A percentile compares a stretch with the other conserved stretches of the same genome.
These are phyloP conservation scores for Puccinia polysora DNA, from an alignment of 1,284 basidiomycete species.

Conservation along the genomic window DNA sequence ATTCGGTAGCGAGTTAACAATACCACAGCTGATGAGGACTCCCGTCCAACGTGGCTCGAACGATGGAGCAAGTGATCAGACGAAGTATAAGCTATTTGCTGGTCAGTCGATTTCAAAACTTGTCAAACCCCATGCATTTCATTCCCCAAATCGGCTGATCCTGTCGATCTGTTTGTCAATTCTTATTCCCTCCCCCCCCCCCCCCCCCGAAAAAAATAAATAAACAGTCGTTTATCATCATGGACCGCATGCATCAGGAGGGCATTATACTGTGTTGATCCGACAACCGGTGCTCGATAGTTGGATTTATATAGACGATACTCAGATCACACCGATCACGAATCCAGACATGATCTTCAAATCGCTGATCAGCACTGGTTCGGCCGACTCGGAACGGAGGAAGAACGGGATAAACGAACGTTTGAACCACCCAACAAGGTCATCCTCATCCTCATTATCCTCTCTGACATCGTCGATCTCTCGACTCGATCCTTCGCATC, in stretches of 20 bases:
- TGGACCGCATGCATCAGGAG: constrained; percentile 79
- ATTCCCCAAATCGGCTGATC: not conserved
- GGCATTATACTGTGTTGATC: constrained; percentile 92
- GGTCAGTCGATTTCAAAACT: constrained; percentile 56
- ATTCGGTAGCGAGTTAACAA: constrained; percentile 72
- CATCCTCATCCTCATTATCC: too few species aligned
- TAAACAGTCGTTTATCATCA: constrained; percentile 82
- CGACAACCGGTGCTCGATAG: constrained; percentile 54
- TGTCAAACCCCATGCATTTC: not conserved
- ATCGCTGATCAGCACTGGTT: too few species aligned
- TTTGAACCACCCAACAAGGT: too few species aligned
- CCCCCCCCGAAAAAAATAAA: too few species aligned
- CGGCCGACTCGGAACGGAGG: too few species aligned
- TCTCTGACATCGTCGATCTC: too few species aligned
- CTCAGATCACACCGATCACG: constrained; percentile 52
- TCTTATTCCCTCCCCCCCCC: not conserved
- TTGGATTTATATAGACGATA: constrained; percentile 93
- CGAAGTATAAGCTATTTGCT: constrained; percentile 76
- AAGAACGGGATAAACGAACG: too few species aligned
- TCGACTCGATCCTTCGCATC: too few species aligned
- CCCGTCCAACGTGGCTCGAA: not conserved
- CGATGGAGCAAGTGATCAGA: not conserved
- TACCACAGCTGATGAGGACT: constrained; percentile 62
- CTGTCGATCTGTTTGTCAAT: constrained; percentile 8
- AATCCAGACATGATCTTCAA: not conserved